Evolutionary conservation across 1,284 basidiomycete genomes (phyloP), one percentile per base, ranked within the genome.

Genomic region (Rhodofomes roseus): DNA sequence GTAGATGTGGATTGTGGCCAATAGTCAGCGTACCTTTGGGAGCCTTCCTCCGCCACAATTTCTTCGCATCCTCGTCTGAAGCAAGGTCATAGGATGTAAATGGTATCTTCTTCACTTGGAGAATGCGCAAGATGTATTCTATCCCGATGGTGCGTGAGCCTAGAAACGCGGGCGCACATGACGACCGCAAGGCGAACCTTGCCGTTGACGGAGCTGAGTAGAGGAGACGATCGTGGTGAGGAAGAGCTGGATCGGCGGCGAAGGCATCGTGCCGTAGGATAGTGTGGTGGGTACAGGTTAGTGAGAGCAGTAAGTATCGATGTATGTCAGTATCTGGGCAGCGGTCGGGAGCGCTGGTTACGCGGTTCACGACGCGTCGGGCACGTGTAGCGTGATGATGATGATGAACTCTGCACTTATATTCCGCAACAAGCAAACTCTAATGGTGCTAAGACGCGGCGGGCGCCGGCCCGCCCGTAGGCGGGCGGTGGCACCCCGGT

Each of bases 171-270:
- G 36, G 40, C 9, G 12, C 20, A 1, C 22, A 22, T 40, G 40
- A 54, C 55, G 36, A 39, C 22, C 2, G 9, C 16, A 11, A 5
- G 22, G 39, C 52, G 40, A 36, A 74, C 70, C 71, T 69, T 92
- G 90, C 23, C 88, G 83, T 67, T 89, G 83, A 65, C 90, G 78
- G 58, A 93, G 78, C 58, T 83, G 82, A 1, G 89, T 85, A 69
- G 91, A 87, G 57, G 89, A 90, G 4, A 87, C 88, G 62, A 93
- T 93, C 11, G 91, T 93, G n/a, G 91, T 93, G 57, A 92, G 79
- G 71, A 90, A 92, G 39, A 92, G 72, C 65, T 89, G 83, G 61
- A 93, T 87, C 4, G 90, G 91, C 11, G 90, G 91, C 22, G 88
- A 82, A 58, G 85, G 80, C 89, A 92, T 92, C 39, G 61, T 70